Evolutionary conservation across 2,329 filamentous ascomycete species (phyloP).

Genomic region (Fusarium pininemorale): DNA sequence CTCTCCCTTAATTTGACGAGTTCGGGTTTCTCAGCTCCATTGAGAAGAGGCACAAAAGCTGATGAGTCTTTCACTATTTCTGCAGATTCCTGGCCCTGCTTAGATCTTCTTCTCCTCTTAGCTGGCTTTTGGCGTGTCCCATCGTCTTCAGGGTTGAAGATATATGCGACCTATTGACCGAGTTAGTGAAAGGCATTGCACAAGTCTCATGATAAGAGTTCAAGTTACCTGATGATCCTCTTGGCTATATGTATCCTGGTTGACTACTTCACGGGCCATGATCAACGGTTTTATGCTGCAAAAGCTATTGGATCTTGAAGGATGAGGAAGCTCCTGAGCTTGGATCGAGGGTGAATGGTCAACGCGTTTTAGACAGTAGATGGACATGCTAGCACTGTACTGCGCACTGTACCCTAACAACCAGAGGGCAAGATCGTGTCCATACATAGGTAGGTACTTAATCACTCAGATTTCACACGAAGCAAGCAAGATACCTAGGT

Average conservation of each 20-base stretch:
- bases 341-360: slow-evolving; percentile 5
- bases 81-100: slow-evolving; percentile 44
- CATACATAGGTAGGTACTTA: neutral
- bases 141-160: slow-evolving; percentile 64
- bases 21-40: slow-evolving; percentile 61
- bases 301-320: neutral
- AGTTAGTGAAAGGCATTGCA: slow-evolving; percentile 21
- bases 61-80: slow-evolving; percentile 30
- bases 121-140: slow-evolving; percentile 52
- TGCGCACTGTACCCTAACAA: slow-evolving; percentile 12
- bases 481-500: neutral
- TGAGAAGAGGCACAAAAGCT: slow-evolving; percentile 62
- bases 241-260: slow-evolving; percentile 46
- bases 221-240: slow-evolving; percentile 56
- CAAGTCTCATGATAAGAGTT: neutral
- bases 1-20: slow-evolving; percentile 63
- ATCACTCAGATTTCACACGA: neutral
- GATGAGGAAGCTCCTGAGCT: slow-evolving; percentile 12
- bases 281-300: neutral
- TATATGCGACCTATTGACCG: slow-evolving; percentile 63
- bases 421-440: neutral
- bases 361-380: slow-evolving; percentile 35
- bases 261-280: slow-evolving; percentile 39
- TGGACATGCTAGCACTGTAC: slow-evolving; percentile 31
- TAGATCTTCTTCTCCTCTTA: slow-evolving; percentile 67